These are phyloP conservation scores for Crucihimalaya himalaica DNA, from an alignment of 345 rosid genomes.

Conservation along the genomic window DNA sequence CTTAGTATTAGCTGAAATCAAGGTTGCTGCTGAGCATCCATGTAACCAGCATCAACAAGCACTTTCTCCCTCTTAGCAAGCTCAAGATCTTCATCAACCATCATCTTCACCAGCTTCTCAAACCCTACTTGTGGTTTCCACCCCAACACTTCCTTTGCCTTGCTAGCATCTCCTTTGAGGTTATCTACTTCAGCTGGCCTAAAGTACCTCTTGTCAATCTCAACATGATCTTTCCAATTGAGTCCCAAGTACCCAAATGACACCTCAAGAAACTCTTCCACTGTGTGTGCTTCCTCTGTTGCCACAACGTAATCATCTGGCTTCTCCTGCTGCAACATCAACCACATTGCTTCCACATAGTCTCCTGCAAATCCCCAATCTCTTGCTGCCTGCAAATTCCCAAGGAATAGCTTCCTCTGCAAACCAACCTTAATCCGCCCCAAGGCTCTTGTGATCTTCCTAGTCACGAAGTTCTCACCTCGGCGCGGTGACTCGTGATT, in stretches of 20 bases:
- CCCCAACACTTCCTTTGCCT: constrained; percentile 53
- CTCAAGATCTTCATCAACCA: constrained; percentile 86
- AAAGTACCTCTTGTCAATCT: constrained; percentile 60
- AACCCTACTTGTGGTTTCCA: constrained; percentile 88
- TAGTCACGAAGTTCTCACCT: constrained; percentile 91
- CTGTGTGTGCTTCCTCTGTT: constrained; percentile 89
- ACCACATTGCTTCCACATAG: constrained; percentile 99
- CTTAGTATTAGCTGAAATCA: constrained; percentile 24
- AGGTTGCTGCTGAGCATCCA: constrained; percentile 94
- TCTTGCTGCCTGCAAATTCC: constrained; percentile 82
- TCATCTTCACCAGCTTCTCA: constrained; percentile 87
- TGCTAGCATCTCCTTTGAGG: constrained; percentile 54
- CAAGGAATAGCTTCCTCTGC: constrained; percentile 80
- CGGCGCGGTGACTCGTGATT: constrained; percentile 94
- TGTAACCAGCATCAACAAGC: constrained; percentile 89
- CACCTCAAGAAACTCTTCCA: constrained; percentile 83
- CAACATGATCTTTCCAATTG: constrained; percentile 61
- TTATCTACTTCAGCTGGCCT: constrained; percentile 64
- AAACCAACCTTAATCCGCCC: constrained; percentile 87
- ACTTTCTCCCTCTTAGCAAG: constrained; percentile 91
- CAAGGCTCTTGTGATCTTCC: constrained; percentile 91
- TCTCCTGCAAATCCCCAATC: constrained; percentile 99
- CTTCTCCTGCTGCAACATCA: constrained; percentile 96
- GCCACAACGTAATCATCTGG: constrained; percentile 95
- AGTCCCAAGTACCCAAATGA: constrained; percentile 75